A percentile compares a stretch with the other conserved stretches of the same genome.
These are phyloP conservation scores for Vitis cinerea DNA, from an alignment of 164 flowering plant genomes.

Conservation along the genomic window DNA sequence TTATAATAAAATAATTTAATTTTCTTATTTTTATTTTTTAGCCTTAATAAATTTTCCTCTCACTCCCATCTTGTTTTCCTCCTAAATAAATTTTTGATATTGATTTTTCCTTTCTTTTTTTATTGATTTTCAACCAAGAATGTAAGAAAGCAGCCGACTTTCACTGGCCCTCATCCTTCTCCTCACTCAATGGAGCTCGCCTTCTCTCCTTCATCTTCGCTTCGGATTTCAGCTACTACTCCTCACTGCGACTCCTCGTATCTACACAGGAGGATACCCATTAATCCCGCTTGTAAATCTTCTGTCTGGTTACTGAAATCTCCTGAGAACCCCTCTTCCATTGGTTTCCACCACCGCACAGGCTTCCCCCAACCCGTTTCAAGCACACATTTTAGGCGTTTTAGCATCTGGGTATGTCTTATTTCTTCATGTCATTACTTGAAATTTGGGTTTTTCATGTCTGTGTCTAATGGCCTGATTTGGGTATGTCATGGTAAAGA, in stretches of 20 bases:
- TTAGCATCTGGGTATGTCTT: constrained; percentile 40
- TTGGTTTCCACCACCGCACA: constrained; percentile 7
- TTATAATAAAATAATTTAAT: too few species aligned
- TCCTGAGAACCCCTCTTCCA: background rate
- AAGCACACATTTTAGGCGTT: constrained; percentile 11
- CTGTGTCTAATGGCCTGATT: background rate
- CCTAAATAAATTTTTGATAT: too few species aligned
- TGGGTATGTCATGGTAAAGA: too few species aligned
- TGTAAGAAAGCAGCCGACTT: background rate
- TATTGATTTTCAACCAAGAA: too few species aligned
- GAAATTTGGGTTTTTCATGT: background rate
- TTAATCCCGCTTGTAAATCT: constrained; percentile 14
- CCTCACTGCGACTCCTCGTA: constrained; percentile 6
- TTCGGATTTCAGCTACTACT: constrained; percentile 21
- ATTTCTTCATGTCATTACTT: constrained; percentile 4
- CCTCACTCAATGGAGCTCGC: constrained; percentile 37
- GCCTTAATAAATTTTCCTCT: too few species aligned
- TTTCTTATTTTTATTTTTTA: too few species aligned
- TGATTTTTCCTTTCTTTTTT: too few species aligned
- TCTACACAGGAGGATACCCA: constrained; percentile 10
- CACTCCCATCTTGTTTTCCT: too few species aligned
- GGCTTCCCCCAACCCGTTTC: constrained; percentile 10
- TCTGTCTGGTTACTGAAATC: constrained; percentile 2
- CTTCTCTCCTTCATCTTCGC: constrained; percentile 16
- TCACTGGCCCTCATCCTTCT: background rate